These are phyloP conservation scores for Melastoma candidum DNA, from an alignment of 441 rosid species.

Conservation along the genomic window DNA sequence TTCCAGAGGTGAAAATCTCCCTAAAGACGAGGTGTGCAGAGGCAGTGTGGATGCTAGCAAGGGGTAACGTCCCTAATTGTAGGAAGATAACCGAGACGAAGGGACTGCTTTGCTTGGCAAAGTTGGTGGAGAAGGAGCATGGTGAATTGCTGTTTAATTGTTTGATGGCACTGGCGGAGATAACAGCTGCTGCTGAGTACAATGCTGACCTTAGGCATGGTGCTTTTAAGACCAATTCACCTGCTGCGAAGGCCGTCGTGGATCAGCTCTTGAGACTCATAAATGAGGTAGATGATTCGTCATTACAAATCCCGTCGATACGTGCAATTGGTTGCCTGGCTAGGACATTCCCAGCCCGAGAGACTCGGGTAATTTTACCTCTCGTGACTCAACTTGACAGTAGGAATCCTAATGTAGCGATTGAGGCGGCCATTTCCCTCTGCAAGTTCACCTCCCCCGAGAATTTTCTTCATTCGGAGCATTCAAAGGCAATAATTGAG, in stretches of 20 bases:
- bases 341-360: constrained; percentile 59
- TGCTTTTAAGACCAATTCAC: constrained; percentile 52
- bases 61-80: constrained; percentile 42
- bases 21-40: constrained; percentile 38
- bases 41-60: constrained; percentile 60
- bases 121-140: constrained; percentile 40
- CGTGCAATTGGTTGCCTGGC: constrained; percentile 50
- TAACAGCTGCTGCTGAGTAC: constrained; percentile 49
- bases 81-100: constrained; percentile 56
- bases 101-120: constrained; percentile 57
- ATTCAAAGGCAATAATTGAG: constrained; percentile 44
- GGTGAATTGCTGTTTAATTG: constrained; percentile 51
- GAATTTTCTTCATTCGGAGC: constrained; percentile 39
- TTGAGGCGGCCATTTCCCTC: constrained; percentile 40
- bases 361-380: constrained; percentile 41
- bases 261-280: constrained; percentile 49
- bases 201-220: constrained; percentile 51
- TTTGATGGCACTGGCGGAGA: constrained; percentile 56
- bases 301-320: constrained; percentile 40
- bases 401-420: constrained; percentile 32
- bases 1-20: constrained; percentile 34
- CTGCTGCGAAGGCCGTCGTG: constrained; percentile 57
- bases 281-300: constrained; percentile 30
- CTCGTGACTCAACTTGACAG: constrained; percentile 35
- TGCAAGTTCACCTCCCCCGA: constrained; percentile 41